Evolutionary conservation across 2,329 filamentous ascomycete species (phyloP).

Genomic region (Metarhizium album): DNA sequence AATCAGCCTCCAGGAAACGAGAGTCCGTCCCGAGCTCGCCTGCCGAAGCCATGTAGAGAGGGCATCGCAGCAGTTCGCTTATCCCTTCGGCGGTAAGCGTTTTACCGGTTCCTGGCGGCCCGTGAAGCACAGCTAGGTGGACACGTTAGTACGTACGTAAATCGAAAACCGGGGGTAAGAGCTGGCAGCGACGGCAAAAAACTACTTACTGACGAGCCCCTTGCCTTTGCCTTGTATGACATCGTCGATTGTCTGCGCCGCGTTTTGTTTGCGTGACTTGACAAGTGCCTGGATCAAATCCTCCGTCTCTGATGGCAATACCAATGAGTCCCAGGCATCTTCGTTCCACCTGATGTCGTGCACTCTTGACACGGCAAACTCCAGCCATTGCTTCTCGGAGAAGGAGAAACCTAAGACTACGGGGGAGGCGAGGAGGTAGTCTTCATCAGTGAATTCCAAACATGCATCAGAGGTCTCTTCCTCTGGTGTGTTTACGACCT

Average conservation of each 20-base stretch:
- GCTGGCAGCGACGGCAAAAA: neutral
- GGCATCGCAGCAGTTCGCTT: slow-evolving; percentile 69
- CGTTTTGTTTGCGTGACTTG: slow-evolving; percentile 73
- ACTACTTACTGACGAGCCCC: slow-evolving; percentile 55
- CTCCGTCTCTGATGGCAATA: slow-evolving; percentile 53
- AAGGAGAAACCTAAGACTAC: slow-evolving; percentile 83
- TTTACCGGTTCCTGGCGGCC: slow-evolving; percentile 79
- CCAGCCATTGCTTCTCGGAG: slow-evolving; percentile 80
- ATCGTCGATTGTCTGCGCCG: slow-evolving; percentile 72
- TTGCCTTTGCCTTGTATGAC: slow-evolving; percentile 77
- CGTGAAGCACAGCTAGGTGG: slow-evolving; percentile 58
- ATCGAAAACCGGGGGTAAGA: neutral
- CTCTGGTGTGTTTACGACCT: slow-evolving; percentile 5
- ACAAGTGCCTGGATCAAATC: slow-evolving; percentile 66
- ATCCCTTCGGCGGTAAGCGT: slow-evolving; percentile 82
- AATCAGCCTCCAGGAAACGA: slow-evolving; percentile 58
- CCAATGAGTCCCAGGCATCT: slow-evolving; percentile 69
- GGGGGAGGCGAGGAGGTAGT: slow-evolving; percentile 73
- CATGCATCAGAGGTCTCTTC: slow-evolving; percentile 10
- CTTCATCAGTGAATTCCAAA: slow-evolving; percentile 64
- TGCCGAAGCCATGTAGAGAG: slow-evolving; percentile 72
- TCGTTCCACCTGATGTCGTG: slow-evolving; percentile 78
- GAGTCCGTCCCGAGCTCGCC: slow-evolving; percentile 76
- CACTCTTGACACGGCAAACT: slow-evolving; percentile 71
- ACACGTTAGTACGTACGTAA: slow-evolving; percentile 10